Conservation (phyloP, 2,329 filamentous ascomycete genomes). For the Chaetomiaceae sp. region DNA sequence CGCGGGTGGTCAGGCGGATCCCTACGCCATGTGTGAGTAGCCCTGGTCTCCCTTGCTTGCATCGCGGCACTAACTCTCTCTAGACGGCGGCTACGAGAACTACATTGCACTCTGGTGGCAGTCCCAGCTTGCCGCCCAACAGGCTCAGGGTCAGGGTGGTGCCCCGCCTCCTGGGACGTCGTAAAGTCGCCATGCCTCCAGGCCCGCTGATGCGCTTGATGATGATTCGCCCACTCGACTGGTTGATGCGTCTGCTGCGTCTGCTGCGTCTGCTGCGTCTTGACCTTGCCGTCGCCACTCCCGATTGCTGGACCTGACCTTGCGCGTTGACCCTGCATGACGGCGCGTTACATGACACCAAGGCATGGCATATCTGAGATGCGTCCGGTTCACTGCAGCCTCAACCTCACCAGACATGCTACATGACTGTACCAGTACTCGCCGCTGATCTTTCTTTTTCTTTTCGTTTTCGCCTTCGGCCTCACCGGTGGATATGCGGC, state of each 20-base stretch:
- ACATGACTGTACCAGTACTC: constrained; percentile 21
- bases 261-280: constrained; percentile 23
- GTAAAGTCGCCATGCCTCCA: constrained; percentile 22
- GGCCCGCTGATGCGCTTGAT: constrained; percentile 25
- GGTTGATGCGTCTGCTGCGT: constrained; percentile 24
- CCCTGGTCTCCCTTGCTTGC: not conserved
- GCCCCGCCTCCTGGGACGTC: constrained; percentile 25
- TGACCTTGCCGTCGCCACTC: constrained; percentile 18
- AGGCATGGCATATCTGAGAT: constrained; percentile 14
- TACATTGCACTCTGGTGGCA: constrained; percentile 80
- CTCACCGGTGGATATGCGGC: constrained; percentile 1
- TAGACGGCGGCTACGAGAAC: constrained; percentile 75
- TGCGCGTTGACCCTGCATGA: constrained; percentile 15
- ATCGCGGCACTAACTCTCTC: constrained; percentile 25
- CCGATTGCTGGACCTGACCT: constrained; percentile 14
- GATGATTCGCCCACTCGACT: constrained; percentile 24
- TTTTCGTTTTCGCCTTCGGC: not conserved
- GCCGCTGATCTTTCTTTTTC: constrained; percentile 5
- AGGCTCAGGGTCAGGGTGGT: constrained; percentile 25
- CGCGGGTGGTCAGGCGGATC: constrained; percentile 46
- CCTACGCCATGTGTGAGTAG: constrained; percentile 69
- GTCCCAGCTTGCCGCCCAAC: constrained; percentile 43
- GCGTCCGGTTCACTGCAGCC: constrained; percentile 5
- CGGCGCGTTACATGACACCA: constrained; percentile 14
- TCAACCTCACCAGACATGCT: constrained; percentile 11